Evolutionary conservation across 177 flowering plant species (phyloP), one percentile per base, ranked within the genome.

Genomic region (Vitis hybrid): DNA sequence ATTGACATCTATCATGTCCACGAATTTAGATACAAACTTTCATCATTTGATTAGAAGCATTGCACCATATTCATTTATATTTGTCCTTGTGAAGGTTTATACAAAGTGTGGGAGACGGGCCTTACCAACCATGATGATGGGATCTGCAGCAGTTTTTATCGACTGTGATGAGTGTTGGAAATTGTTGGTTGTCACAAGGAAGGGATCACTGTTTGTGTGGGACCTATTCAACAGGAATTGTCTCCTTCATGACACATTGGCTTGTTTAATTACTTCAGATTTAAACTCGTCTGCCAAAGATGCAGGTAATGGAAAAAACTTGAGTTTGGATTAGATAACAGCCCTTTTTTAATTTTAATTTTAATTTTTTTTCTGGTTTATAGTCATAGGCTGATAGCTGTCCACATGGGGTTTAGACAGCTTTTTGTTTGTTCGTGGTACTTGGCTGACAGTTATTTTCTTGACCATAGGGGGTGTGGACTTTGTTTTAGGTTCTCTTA

Each of bases 141-240:
- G 99, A 39, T 94, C 99, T 62, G 86, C 94, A 14, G 93, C 98
- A 64, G 85, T 88, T 48, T 96, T 96, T 72, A 77, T 94, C 9
- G 99, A 96, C 67, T 96, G 99, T 80, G 97, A 96, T 64, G 97
- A 96, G 73, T 77, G 78, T 72, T 94, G 98, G 98, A 94, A 90
- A 71, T 82, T 96, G 85, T 77, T 96, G 69, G 79, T 96, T 26
- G 98, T 96, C 68, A 92, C 99, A 26, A 91, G 78, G 74, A 94
- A 86, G 64, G 99, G 98, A 60, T 81, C 93, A 2, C 60, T 96
- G 56, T 81, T 88, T 76, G 77, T 96, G n/a, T 96, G 99, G 99
- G 98, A 96, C 83, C 82, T 96, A 3, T 92, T 87, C 55, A 88
- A 80, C 70, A 78, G 87, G 72, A 89, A 80, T 30, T 96, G 98